Conservation (phyloP, 805 yeast genomes). For the Hanseniaspora mollemarum region DNA sequence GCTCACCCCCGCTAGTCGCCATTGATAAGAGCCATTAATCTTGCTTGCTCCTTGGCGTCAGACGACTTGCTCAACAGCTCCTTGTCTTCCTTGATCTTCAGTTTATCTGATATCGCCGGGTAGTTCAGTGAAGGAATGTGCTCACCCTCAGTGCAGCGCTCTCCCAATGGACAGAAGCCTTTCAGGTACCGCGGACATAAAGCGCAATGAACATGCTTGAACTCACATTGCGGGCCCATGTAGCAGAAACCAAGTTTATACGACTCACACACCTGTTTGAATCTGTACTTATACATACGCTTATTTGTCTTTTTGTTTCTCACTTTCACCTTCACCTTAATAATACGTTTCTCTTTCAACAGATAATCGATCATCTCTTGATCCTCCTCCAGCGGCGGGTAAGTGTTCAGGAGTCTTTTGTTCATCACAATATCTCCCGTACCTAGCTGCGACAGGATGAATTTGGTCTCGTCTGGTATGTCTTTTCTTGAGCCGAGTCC, state of each 20-base stretch:
- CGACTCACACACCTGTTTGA: constrained; percentile 62
- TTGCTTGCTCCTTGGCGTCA: constrained; percentile 29
- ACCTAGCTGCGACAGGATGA: background rate
- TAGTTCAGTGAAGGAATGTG: constrained; percentile 48
- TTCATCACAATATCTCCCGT: constrained; percentile 5
- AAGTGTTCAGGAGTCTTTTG: constrained; percentile 5
- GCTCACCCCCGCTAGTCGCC: too few species aligned
- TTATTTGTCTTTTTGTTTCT: constrained; percentile 36
- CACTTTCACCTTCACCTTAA: constrained; percentile 7
- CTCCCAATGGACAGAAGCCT: constrained; percentile 90
- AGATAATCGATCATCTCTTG: background rate
- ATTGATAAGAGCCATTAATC: constrained; percentile 30
- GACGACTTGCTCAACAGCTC: constrained; percentile 29
- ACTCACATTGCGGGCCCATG: constrained; percentile 75
- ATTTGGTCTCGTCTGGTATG: background rate
- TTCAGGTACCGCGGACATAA: constrained; percentile 71
- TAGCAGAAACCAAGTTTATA: constrained; percentile 86
- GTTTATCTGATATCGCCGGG: constrained; percentile 36
- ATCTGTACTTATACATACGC: constrained; percentile 4
- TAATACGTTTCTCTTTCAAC: constrained; percentile 7
- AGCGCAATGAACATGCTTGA: constrained; percentile 63
- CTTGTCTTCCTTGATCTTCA: constrained; percentile 26
- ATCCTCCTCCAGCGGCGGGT: constrained; percentile 7
- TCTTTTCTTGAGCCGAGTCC: constrained; percentile 4
- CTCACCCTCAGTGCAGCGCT: constrained; percentile 56